Evolutionary conservation across 148 eudicot species (phyloP), one percentile per base, ranked within the genome.

Genomic region (Hydrangea macrophylla): DNA sequence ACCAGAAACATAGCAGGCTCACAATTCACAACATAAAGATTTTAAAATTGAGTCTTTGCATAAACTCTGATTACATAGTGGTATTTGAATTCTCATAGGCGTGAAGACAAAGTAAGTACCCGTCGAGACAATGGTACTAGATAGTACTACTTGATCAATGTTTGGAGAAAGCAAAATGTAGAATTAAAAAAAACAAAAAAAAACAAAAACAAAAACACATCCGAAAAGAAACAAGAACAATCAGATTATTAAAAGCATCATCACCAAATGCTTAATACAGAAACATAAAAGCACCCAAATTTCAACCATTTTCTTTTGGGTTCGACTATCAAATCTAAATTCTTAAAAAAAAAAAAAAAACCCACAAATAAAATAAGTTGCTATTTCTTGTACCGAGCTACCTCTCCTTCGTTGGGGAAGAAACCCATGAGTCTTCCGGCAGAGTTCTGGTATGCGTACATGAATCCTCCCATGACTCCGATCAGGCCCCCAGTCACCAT

Each of bases 341-440:
- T 48, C 23, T 15, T 7, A 17, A 48, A 48, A 44, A 6, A 18
- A 13, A 15, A 30, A 58, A 5, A 60, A 42, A 51, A 54, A 24
- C 25, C 56, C 44, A 25, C 27, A 9, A 25, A 53, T 25, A 30
- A 62, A 58, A 20, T 17, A 30, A 50, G 57, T 48, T 67, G 70
- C 71, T 67, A 56, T 74, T 89, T 84, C 85, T 84, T 89, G 87
- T 72, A 81, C 58, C 67, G 78, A 69, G 90, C 88, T 55, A 89
- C 98, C 81, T 92, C 98, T 67, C 82, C 92, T 3, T 92, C 98
- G 54, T 92, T 90, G 50, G 98, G 94, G 81, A 92, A 92, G 72
- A 92, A 92, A 2, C 98, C 98, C 98, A 92, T 92, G n/a, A 92
- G 85, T 76, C 98, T 80, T 15, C 98, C 96, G 61, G 86, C 85